phyloP scores from a whole-genome alignment of 177 flowering plant genomes.

The Vitis hybrid region DNA sequence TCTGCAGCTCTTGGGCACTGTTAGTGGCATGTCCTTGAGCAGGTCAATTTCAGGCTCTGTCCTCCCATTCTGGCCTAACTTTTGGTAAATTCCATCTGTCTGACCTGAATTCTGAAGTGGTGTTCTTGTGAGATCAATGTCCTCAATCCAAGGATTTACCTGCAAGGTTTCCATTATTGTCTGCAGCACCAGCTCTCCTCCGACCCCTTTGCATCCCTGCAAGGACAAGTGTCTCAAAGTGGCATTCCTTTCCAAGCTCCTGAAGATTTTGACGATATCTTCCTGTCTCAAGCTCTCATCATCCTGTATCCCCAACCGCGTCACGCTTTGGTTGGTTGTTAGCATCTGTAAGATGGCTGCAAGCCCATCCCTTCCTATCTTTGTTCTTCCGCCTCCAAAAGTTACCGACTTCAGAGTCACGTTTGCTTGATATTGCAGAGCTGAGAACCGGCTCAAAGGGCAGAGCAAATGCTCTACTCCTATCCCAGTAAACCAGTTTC shows the following conservation, averaged over 20 bases:
- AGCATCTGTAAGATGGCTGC: conserved; percentile 68
- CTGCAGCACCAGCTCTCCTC: conserved; percentile 66
- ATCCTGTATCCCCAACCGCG: conserved; percentile 60
- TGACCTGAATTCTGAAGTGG: conserved; percentile 67
- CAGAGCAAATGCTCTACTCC: conserved; percentile 90
- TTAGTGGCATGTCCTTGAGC: conserved; percentile 76
- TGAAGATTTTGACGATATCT: conserved; percentile 66
- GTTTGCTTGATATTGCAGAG: conserved; percentile 80
- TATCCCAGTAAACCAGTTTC: conserved; percentile 70
- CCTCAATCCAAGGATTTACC: conserved; percentile 92
- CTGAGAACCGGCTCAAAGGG: conserved; percentile 83
- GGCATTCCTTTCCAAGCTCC: conserved; percentile 75
- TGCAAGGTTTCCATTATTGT: conserved; percentile 72
- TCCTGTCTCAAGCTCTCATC: conserved; percentile 67
- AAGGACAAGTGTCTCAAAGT: conserved; percentile 65
- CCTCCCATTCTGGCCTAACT: conserved; percentile 67
- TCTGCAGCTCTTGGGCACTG: conserved; percentile 69
- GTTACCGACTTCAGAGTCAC: conserved; percentile 58
- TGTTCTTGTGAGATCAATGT: conserved; percentile 79
- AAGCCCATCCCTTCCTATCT: conserved; percentile 72
- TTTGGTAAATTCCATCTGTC: conserved; percentile 62
- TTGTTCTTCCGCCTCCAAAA: conserved; percentile 78
- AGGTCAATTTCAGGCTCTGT: conserved; percentile 57
- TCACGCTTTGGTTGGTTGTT: conserved; percentile 65
- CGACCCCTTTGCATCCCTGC: conserved; percentile 80